Conservation (phyloP, 352 stramenopile species). For the Globisporangium solare region DNA sequence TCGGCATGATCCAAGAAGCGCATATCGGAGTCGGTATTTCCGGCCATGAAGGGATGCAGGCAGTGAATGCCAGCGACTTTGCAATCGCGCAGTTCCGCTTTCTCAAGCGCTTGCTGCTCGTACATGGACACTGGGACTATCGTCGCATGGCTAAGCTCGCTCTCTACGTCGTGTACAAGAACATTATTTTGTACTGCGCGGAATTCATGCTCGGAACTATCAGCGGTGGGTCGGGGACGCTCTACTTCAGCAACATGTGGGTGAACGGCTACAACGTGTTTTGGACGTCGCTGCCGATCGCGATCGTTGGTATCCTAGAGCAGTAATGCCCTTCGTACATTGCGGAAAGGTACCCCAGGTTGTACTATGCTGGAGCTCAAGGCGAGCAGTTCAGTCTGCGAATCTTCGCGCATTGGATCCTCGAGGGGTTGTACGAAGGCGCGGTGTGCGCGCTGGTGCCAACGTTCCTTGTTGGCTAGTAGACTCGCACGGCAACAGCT, state of each 20-base stretch:
- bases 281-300: conserved; percentile 92
- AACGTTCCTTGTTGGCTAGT: conserved; percentile 51
- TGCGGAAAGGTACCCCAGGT: conserved; percentile 67
- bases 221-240: conserved; percentile 65
- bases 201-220: conserved; percentile 87
- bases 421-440: conserved; percentile 76
- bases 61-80: conserved; percentile 98
- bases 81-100: conserved; percentile 98
- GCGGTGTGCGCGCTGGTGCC: conserved; percentile 65
- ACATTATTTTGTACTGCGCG: conserved; percentile 88
- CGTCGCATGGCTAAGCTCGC: conserved; percentile 94
- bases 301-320: conserved; percentile 71
- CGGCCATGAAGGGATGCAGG: conserved; percentile 98
- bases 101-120: conserved; percentile 93
- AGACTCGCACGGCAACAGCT: conserved; percentile 56
- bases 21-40: conserved; percentile 98
- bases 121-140: conserved; percentile 99
- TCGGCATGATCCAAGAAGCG: conserved; percentile 99
- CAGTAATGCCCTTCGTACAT: conserved; percentile 72
- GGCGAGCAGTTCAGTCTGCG: conserved; percentile 78
- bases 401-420: conserved; percentile 81
- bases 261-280: conserved; percentile 97
- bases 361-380: conserved; percentile 78
- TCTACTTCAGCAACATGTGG: conserved; percentile 90
- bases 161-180: conserved; percentile 99